Evolutionary conservation across 306 rosid genomes (phyloP).

Genomic region (Calophaca sinica): DNA sequence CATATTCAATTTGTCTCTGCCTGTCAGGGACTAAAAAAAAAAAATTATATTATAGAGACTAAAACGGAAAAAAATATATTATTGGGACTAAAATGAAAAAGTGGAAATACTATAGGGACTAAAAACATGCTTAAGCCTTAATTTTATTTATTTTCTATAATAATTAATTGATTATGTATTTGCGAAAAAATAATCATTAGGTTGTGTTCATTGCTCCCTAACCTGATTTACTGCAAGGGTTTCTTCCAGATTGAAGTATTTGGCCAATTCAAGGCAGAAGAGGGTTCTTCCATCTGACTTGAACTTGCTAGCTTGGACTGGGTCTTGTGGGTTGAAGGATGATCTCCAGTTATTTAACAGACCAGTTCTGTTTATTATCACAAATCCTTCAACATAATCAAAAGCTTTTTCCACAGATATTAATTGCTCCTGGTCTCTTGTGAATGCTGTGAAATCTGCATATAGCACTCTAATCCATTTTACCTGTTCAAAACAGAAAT

Average conservation of each 20-base stretch:
- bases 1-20: too few relatives aligned
- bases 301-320: constrained; percentile 88
- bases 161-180: constrained; percentile 12
- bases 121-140: too few relatives aligned
- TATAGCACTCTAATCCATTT: constrained; percentile 72
- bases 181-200: too few relatives aligned
- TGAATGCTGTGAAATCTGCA: constrained; percentile 60
- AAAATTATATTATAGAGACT: too few relatives aligned
- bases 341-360: constrained; percentile 92
- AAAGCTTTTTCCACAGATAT: constrained; percentile 68
- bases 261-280: constrained; percentile 89
- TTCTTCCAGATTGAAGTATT: constrained; percentile 66
- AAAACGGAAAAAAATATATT: too few relatives aligned
- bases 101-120: too few relatives aligned
- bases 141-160: neutral
- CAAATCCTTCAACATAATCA: constrained; percentile 93
- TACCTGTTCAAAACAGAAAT: constrained; percentile 48
- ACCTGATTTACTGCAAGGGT: constrained; percentile 64
- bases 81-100: too few relatives aligned
- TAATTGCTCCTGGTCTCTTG: constrained; percentile 81
- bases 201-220: constrained; percentile 3
- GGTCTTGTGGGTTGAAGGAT: constrained; percentile 86
- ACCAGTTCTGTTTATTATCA: constrained; percentile 91
- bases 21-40: too few relatives aligned
- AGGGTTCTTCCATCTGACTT: constrained; percentile 91